A percentile compares a stretch with the other conserved stretches of the same genome.
Conservation (phyloP, 352 stramenopile genomes). For the Phytophthora fragariae region DNA sequence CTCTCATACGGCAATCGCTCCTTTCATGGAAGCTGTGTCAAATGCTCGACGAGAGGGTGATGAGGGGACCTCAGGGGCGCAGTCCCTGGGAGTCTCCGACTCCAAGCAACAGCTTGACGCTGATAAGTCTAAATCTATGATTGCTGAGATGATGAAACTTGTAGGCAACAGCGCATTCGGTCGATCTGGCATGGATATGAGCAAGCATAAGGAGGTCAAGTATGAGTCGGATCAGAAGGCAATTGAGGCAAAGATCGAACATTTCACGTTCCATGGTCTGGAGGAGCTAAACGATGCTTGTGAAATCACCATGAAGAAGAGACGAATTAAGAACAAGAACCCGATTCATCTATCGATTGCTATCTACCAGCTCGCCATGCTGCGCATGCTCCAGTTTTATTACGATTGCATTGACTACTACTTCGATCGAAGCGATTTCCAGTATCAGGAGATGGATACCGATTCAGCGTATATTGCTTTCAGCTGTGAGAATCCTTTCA, state of each 20-base stretch:
- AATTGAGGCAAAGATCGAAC: neutral
- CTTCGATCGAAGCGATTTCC: neutral
- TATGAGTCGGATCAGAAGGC: neutral
- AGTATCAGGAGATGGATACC: neutral
- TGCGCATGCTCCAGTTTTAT: neutral
- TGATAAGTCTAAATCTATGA: constrained; percentile 30
- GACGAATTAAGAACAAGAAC: neutral
- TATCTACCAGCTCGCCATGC: neutral
- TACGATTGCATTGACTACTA: neutral
- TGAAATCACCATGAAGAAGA: neutral
- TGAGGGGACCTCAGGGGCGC: too few species aligned
- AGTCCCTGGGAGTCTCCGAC: too few species aligned
- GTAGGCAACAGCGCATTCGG: neutral
- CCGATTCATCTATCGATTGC: neutral
- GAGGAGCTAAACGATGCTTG: neutral
- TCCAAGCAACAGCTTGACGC: too few species aligned
- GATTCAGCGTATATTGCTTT: neutral
- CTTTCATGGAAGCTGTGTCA: constrained; percentile 33
- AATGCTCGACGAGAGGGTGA: constrained; percentile 36
- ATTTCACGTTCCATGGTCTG: neutral
- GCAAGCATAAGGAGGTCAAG: neutral
- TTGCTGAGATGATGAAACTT: constrained; percentile 11
- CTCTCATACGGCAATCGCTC: constrained; percentile 23
- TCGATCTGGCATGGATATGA: neutral
- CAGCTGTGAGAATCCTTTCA: too few species aligned